A percentile compares a stretch with the other conserved stretches of the same genome.
phyloP scores from a whole-genome alignment of 2,329 filamentous ascomycete genomes.

The Polychaeton citri region DNA sequence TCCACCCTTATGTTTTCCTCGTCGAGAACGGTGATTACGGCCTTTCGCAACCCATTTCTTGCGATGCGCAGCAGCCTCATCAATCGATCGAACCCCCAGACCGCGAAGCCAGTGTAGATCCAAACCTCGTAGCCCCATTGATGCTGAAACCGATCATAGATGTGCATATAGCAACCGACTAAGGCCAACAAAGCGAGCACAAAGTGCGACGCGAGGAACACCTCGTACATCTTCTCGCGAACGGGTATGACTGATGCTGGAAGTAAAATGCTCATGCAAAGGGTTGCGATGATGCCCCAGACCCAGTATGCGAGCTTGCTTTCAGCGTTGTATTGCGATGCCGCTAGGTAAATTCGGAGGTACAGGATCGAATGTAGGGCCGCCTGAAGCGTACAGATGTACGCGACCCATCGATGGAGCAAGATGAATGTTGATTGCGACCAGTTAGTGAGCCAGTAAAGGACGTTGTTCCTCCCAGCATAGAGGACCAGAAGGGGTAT shows the following conservation, averaged over 20 bases:
- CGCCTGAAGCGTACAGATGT: slow-evolving; percentile 32
- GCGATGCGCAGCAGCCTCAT: slow-evolving; percentile 26
- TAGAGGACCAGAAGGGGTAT: slow-evolving; percentile 33
- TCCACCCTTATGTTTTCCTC: slow-evolving; percentile 28
- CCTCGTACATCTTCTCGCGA: slow-evolving; percentile 27
- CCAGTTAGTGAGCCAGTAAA: slow-evolving; percentile 38
- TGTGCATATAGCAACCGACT: slow-evolving; percentile 32
- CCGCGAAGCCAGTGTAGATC: slow-evolving; percentile 29
- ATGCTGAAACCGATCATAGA: slow-evolving; percentile 22
- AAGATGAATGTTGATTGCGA: slow-evolving; percentile 35
- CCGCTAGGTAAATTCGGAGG: slow-evolving; percentile 22
- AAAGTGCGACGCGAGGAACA: slow-evolving; percentile 34
- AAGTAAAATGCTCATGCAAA: slow-evolving; percentile 19
- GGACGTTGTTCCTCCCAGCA: slow-evolving; percentile 34
- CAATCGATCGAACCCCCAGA: slow-evolving; percentile 36
- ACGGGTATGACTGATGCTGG: slow-evolving; percentile 24
- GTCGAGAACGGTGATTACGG: slow-evolving; percentile 23
- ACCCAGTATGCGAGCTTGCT: slow-evolving; percentile 26
- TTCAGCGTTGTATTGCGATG: slow-evolving; percentile 16
- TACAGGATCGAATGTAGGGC: slow-evolving; percentile 34
- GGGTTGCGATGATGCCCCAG: slow-evolving; percentile 31
- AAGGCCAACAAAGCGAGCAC: slow-evolving; percentile 28
- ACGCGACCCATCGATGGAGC: slow-evolving; percentile 37
- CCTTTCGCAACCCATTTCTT: slow-evolving; percentile 24
- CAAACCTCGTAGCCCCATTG: slow-evolving; percentile 36